Evolutionary conservation across 164 flowering plant genomes (phyloP), one percentile per base, ranked within the genome.

Genomic region (Magnolia changhungtana): DNA sequence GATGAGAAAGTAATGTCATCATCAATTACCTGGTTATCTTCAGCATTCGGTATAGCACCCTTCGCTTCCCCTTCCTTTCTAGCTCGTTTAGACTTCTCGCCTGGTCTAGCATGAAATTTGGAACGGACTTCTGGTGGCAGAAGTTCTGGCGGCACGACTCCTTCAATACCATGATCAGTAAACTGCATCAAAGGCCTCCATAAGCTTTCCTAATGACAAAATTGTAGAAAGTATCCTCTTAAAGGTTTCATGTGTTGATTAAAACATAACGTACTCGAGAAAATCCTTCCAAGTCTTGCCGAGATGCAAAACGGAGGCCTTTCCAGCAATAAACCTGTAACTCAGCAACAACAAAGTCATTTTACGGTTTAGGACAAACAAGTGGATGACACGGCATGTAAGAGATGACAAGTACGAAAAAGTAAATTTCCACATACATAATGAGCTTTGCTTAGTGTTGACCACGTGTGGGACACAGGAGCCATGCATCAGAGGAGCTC

Each of bases 251-350:
- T 45, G 58, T 45, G 72, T 75, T 29, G 69, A 52, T 50, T 24
- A 1, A 14, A 75, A 51, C 24, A 79, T 74, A 66, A 50, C 64
- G 74, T 88, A 94, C 98, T 78, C 91, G 86, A 63, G 99, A 96
- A 86, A 96, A 96, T 52, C 98, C 99, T 72, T 96, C 99, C 89
- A 96, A 85, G 85, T 96, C 99, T 81, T 96, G 98, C 31, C 98
- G 88, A 82, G 99, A 97, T 64, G 99, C 88, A 84, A 90, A 89
- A 20, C 98, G 85, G 19, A 96, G 91, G 72, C 98, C 99, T 86
- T 94, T 96, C 99, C 99, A 96, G 85, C 99, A 96, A 79, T 94
- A 96, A 51, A 96, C 99, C 99, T 96, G 90, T 76, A 83, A 23
- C 16, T 58, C 6, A 67, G 70, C 63, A 20, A 58, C 29, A 79